Evolutionary conservation across 2,329 filamentous ascomycete genomes (phyloP), one percentile per base, ranked within the genome.

Genomic region (Phaeosphaeriaceae sp.): DNA sequence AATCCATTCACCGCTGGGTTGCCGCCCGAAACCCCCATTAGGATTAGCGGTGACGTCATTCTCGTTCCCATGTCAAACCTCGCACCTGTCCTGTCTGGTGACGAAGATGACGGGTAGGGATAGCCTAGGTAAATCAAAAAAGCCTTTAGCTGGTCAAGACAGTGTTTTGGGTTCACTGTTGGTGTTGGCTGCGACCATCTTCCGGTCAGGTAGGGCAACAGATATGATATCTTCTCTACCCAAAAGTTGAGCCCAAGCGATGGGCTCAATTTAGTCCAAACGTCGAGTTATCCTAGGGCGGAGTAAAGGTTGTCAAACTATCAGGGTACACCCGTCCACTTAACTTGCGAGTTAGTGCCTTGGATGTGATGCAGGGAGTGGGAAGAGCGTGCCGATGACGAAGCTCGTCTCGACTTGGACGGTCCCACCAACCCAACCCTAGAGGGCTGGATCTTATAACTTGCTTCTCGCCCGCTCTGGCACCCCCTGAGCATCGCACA

Each of bases 331-430:
- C 16, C 46, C 43, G 15, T 33, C 50, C 61, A 58, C 44, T 52
- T 52, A 58, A 46, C 51, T 45, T 36, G 32, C 36, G 29, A 23
- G 29, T 40, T 49, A 45, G 48, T 50, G 47, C 42, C 16, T 44
- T 46, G 46, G 50, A 55, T 48, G 40, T 32, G 42, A 32, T 28
- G n/a, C 47, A 46, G 56, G 23, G 23, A 26, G 23, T 26, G 23
- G 23, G 23, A 7, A 26, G 23, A 26, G 23, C 6, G 11, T 57
- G 52, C 53, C 64, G 50, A 68, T 68, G 66, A 68, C 66, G 64
- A 60, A 64, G 53, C 50, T 48, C 30, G 52, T 51, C 47, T 40
- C 60, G 63, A 18, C 17, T 11, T 18, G 28, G 42, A 16, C 28
- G 64, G 64, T 60, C 38, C 56, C 52, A 52, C 52, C 47, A 45